A percentile compares a stretch with the other conserved stretches of the same genome.
Conservation (phyloP, 768 basidiomycete species). For the Hemileccinum impolitum region DNA sequence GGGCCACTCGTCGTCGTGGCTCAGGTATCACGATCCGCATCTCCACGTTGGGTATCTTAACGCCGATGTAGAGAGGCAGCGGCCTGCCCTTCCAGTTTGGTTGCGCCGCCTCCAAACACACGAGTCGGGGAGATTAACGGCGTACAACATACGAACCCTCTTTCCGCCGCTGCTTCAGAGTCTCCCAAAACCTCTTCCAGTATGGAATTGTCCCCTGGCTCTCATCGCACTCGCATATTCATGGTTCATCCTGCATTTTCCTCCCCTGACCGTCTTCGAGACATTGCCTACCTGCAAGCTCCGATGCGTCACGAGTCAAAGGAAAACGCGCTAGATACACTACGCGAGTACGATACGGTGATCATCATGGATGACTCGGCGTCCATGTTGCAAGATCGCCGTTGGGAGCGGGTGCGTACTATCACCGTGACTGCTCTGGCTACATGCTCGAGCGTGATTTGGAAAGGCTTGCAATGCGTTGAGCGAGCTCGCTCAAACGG, state of each 20-base stretch:
- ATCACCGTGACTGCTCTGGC: neutral
- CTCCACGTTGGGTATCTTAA: neutral
- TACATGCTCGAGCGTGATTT: neutral
- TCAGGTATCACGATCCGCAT: slow-evolving; percentile 6
- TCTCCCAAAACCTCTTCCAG: slow-evolving; percentile 11
- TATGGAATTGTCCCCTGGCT: slow-evolving; percentile 20
- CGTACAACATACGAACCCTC: neutral
- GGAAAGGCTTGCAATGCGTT: slow-evolving; percentile 24
- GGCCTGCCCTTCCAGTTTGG: slow-evolving; percentile 2
- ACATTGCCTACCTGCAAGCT: slow-evolving; percentile 22
- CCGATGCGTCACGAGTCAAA: slow-evolving; percentile 26
- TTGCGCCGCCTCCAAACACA: slow-evolving; percentile 26
- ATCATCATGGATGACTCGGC: slow-evolving; percentile 59
- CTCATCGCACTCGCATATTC: slow-evolving; percentile 22
- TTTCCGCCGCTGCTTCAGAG: neutral
- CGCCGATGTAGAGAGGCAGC: slow-evolving; percentile 1
- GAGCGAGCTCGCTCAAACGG: slow-evolving; percentile 45
- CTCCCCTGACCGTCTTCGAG: slow-evolving; percentile 13
- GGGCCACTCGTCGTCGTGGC: slow-evolving; percentile 13
- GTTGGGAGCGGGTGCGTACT: slow-evolving; percentile 48
- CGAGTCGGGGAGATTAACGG: slow-evolving; percentile 9
- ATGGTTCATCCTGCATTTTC: slow-evolving; percentile 20
- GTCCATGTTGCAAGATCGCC: slow-evolving; percentile 45
- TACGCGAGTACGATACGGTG: slow-evolving; percentile 52
- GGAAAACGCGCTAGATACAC: slow-evolving; percentile 32